Conservation (phyloP, 306 rosid genomes). For the Vigna radiata region DNA sequence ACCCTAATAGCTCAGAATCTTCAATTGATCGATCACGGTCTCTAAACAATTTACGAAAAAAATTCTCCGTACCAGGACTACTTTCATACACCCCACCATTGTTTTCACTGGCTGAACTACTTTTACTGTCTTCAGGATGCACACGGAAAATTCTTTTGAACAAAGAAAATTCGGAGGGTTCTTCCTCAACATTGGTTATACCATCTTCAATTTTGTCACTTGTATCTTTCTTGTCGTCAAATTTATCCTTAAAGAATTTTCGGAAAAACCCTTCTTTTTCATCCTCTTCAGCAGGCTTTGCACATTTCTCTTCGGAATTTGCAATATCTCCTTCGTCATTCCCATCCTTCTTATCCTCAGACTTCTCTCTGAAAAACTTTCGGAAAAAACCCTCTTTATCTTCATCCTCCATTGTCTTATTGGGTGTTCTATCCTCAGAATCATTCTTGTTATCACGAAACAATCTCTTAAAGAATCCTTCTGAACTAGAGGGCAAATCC, state of each 20-base stretch:
- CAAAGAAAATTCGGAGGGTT: slow-evolving; percentile 78
- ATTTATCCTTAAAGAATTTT: slow-evolving; percentile 78
- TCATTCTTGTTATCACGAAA: slow-evolving; percentile 91
- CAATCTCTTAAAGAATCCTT: slow-evolving; percentile 85
- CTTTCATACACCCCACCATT: slow-evolving; percentile 66
- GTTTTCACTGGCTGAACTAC: slow-evolving; percentile 60
- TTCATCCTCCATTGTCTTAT: slow-evolving; percentile 63
- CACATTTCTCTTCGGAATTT: slow-evolving; percentile 64
- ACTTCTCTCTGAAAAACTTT: slow-evolving; percentile 79
- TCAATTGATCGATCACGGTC: slow-evolving; percentile 91
- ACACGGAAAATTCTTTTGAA: slow-evolving; percentile 85
- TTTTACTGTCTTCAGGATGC: slow-evolving; percentile 87
- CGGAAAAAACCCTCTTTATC: slow-evolving; percentile 86
- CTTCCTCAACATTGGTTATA: slow-evolving; percentile 74
- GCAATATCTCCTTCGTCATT: slow-evolving; percentile 58
- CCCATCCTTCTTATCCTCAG: slow-evolving; percentile 79
- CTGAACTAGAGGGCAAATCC: slow-evolving; percentile 77
- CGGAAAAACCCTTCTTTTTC: slow-evolving; percentile 89
- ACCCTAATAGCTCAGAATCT: slow-evolving; percentile 88
- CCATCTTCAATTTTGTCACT: slow-evolving; percentile 74
- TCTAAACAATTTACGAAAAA: slow-evolving; percentile 88
- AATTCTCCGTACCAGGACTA: slow-evolving; percentile 88
- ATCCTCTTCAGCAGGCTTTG: slow-evolving; percentile 72
- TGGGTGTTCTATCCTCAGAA: slow-evolving; percentile 61
- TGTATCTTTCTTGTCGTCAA: slow-evolving; percentile 76